Evolutionary conservation across 495 filamentous ascomycete genomes (phyloP), one percentile per base, ranked within the genome.

Genomic region (Endocarpon pusillum): DNA sequence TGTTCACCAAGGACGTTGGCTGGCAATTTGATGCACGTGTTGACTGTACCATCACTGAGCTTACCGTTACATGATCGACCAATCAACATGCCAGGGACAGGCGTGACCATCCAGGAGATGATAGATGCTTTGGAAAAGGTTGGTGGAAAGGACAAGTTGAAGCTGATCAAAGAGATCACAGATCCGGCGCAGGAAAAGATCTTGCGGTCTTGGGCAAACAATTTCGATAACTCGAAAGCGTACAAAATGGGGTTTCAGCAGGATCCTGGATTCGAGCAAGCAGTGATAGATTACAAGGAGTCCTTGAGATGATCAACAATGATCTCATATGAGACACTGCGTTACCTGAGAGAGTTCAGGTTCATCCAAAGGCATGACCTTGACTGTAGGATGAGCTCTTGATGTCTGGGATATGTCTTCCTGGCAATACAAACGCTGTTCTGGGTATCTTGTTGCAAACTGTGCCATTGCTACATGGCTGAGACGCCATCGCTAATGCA

Each of bases 1-100:
- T 71, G 69, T 44, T 69, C 67, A 27, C 76, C 77, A 5, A 60
- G 58, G 36, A 72, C 58, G 0, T 50, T 84, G 3, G 66, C 71
- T 9, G 55, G 69, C 44, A 85, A 84, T 44, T 51, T 85, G 37
- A 51, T 76, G 2, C 48, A 70, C 25, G 69, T 75, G 18, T 48
- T 78, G 35, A 47, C 50, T 12, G 49, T 79, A 42, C 56, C 64
- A 3, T 51, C 52, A 3, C 54, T 64, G 12, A 54, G 48, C 23
- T 43, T 80, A 37, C 66, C 67, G 18, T 38, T 34, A 17, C 63
- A 78, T 43, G 67, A 64, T 21, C 58, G 78, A 21, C 66, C 70
- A 37, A 61, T 83, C 30, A 79, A 81, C 51, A 56, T 81, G 14
- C 79, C 79, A 1, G 78, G 79, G 0, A 71, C 78, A 24, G 69